Base-by-base conservation (phyloP, 768 basidiomycete species). In the Macrolepiota fuliginosa region DNA sequence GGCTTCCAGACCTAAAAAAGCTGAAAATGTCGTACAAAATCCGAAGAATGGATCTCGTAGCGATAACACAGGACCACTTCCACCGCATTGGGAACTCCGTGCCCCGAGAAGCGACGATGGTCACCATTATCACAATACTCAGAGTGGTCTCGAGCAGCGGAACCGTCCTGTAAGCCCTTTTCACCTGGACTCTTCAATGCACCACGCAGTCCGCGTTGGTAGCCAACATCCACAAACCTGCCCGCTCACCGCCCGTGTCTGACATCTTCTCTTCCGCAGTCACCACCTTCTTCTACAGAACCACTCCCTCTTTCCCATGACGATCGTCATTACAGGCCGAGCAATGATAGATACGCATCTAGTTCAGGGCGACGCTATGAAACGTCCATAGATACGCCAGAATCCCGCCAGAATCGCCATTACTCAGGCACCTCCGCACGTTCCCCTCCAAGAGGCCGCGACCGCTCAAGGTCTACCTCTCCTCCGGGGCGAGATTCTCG, bases 271-370 rank as follows among this genome's bases (percentile, higher is more conserved):
- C 67, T 65, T 65, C 64, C 68, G 63, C 73, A 72, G 71, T 65
- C 65, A 25, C 62, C 66, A 61, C 65, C 52, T 65, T 56, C 64
- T 55, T 61, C 71, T 52, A 0, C 46, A 22, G 46, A 54, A 40
- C 17, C 56, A n/a, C 54, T 63, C 67, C 62, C 52, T 37, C 77
- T 88, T 58, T 80, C 84, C 17, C 85, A 81, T 58, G 76, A 81
- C 60, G 88, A 89, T 69, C 82, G 88, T 29, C 85, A 88, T 70
- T 89, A 90, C 70, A 83, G 86, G 52, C 86, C 87, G 36, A 77
- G 70, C 22, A 77, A 68, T 25, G 63, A 66, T 12, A 69, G 66
- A 46, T 25, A 62, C 49, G 32, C 55, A 32, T n/a, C 63, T 57
- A 67, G 62, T 25, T 58, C 64, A n/a, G 66, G 68, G 29, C 62